Evolutionary conservation across 179 eudicot species (phyloP).

Genomic region (Spergularia azorica): DNA sequence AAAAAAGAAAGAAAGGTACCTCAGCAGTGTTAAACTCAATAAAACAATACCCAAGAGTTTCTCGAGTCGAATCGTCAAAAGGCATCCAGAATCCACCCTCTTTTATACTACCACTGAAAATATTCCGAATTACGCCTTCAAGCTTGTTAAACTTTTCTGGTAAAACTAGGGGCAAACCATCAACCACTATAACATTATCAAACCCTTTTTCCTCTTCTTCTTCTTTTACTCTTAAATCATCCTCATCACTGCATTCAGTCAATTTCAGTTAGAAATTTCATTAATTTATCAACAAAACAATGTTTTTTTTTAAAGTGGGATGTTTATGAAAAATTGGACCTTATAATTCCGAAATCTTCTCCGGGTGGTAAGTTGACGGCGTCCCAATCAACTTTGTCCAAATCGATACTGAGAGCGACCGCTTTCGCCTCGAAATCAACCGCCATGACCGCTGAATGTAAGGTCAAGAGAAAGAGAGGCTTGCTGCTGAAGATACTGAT

Average conservation of each 20-base stretch:
- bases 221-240: constrained; percentile 40
- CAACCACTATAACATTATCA: constrained; percentile 67
- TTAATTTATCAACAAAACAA: too few species aligned
- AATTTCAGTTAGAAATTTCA: background rate
- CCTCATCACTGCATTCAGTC: constrained; percentile 63
- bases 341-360: constrained; percentile 65
- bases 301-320: too few species aligned
- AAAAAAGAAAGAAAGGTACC: constrained; percentile 31
- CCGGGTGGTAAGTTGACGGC: constrained; percentile 64
- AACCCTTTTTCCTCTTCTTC: constrained; percentile 65
- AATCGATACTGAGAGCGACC: too few species aligned
- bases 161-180: constrained; percentile 72
- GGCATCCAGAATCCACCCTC: constrained; percentile 89
- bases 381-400: constrained; percentile 40
- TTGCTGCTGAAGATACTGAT: too few species aligned
- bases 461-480: too few species aligned
- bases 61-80: constrained; percentile 46
- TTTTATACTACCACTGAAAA: constrained; percentile 53
- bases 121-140: constrained; percentile 72
- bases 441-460: too few species aligned
- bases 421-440: too few species aligned
- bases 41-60: constrained; percentile 73
- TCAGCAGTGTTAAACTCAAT: constrained; percentile 77
- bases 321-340: constrained; percentile 34
- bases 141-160: constrained; percentile 74